Conservation (phyloP, 441 rosid genomes). For the Euphorbia celastroides region DNA sequence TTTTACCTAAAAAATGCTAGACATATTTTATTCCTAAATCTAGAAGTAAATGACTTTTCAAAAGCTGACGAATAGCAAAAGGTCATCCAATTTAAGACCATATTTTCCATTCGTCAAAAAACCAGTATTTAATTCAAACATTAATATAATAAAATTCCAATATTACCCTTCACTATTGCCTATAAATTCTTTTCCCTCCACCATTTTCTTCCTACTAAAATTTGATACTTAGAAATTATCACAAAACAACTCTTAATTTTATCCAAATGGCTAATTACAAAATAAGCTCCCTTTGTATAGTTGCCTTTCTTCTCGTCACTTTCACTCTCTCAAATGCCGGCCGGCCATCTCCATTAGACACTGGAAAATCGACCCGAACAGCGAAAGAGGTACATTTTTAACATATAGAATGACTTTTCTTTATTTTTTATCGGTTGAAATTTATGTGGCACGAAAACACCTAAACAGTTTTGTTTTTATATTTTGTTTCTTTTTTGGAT, state of each 20-base stretch:
- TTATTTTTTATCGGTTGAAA: no score
- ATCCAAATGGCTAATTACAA: conserved; percentile 12
- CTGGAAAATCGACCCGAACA: conserved; percentile 14
- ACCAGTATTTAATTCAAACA: neutral
- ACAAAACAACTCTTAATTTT: neutral
- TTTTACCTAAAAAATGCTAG: neutral
- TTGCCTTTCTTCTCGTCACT: conserved; percentile 29
- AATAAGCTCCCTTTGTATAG: conserved; percentile 28
- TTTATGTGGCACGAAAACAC: no score
- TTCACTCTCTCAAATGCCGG: conserved; percentile 27
- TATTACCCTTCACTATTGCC: conserved; percentile 11
- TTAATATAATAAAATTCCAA: neutral
- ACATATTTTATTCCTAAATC: neutral
- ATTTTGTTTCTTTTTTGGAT: no score
- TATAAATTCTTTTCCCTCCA: neutral
- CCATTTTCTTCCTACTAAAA: neutral
- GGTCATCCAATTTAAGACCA: neutral
- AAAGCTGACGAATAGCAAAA: neutral
- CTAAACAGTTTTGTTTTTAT: no score
- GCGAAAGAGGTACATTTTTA: neutral
- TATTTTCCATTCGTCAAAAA: neutral
- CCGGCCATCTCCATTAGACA: conserved; percentile 22
- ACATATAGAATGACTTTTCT: no score
- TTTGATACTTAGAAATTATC: neutral
- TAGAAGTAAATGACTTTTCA: conserved; percentile 7